Base-by-base conservation (phyloP, 2,329 filamentous ascomycete genomes). In the Arthrocladium fulminans region DNA sequence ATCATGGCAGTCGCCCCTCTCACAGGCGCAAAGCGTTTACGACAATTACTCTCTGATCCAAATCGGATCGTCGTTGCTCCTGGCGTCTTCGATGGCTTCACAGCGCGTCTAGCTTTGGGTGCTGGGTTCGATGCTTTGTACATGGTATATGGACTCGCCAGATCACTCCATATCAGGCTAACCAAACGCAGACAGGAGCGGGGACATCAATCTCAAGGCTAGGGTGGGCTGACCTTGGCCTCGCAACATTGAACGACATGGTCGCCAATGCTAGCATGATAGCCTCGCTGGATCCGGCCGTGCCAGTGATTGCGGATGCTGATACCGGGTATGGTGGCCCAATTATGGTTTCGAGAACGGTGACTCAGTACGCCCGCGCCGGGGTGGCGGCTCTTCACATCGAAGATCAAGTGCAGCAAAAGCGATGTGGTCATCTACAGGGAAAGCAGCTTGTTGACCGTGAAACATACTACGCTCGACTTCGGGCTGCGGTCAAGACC, bases 311-410 rank as follows among this genome's bases (percentile, higher is more conserved):
- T 50, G 73, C 73, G 22, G 74, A 77, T 49, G 72, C 72, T 54
- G 74, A 77, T 55, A 64, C 67, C 20, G 74, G 74, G 25, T 77
- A 76, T 55, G 73, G 73, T 37, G 73, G 74, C 0, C 65, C 67
- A n/a, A 63, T 68, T 40, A 69, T 69, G 66, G 66, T 75, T 27
- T 67, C 70, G 10, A 67, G 72, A 13, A 74, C 73, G 3, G 70
- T 73, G 3, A 63, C 67, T 22, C 64, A 71, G 42, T 77, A 77
- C 60, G 69, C 71, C 20, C 69, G 71, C 40, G 67, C 73, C 2
- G 75, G 75, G 20, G 72, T 79, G 2, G 76, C 76, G 1, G 76
- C 67, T 8, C 67, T 79, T 38, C 76, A 79, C 58, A 70, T 79
- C 54, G 76, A 80, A 60, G 76, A 79, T 60, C 64, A 71, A 42